These are phyloP conservation scores for Marsdenia floribunda DNA, from an alignment of 257 asterid genomes.

Conservation along the genomic window DNA sequence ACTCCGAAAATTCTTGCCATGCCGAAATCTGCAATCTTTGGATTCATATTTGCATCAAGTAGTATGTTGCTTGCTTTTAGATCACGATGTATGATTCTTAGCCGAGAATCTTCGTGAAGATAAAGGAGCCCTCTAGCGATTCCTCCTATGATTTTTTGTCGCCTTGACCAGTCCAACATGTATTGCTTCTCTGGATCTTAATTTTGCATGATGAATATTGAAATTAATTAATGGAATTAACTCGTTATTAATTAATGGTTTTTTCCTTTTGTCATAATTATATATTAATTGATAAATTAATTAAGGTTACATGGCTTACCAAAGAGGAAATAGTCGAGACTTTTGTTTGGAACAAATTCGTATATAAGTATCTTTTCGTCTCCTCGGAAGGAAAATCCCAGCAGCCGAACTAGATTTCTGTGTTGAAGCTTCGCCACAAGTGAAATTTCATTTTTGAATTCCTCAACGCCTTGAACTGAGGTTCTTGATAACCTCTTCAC, in stretches of 20 bases:
- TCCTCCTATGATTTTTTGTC: constrained; percentile 21
- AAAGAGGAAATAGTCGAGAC: constrained; percentile 24
- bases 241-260: background rate
- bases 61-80: constrained; percentile 8
- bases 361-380: constrained; percentile 22
- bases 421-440: constrained; percentile 30
- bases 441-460: constrained; percentile 26
- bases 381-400: constrained; percentile 21
- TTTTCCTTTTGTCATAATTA: background rate
- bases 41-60: constrained; percentile 20
- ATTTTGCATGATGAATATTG: background rate
- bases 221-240: background rate
- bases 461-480: constrained; percentile 25
- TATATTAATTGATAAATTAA: background rate
- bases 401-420: constrained; percentile 23
- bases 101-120: constrained; percentile 19
- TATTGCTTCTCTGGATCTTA: constrained; percentile 8
- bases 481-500: constrained; percentile 24
- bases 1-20: constrained; percentile 20
- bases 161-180: constrained; percentile 12
- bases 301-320: constrained; percentile 8
- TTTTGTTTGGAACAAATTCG: constrained; percentile 24
- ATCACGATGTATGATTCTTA: background rate
- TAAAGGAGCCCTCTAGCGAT: constrained; percentile 21
- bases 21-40: constrained; percentile 32